Evolutionary conservation across 192 early-diverging fungal species (phyloP), one percentile per base, ranked within the genome.

Genomic region (Podila horticola): DNA sequence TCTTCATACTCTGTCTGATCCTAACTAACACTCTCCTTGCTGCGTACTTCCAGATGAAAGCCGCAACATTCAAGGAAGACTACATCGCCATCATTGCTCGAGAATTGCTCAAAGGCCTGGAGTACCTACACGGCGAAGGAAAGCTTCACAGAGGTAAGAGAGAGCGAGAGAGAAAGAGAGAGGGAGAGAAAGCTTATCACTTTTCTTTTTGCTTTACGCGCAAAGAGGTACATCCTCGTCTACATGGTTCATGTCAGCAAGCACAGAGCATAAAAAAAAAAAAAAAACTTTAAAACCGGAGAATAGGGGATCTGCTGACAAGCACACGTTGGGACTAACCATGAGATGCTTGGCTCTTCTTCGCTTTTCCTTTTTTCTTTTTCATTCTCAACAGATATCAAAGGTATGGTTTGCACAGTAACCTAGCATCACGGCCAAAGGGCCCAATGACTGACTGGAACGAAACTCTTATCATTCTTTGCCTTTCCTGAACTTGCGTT

Each of bases 1-100:
- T 29, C 22, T 50, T 26, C 26, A 13, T 58, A 34, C 19, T 15
- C 50, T 52, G 60, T 65, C 33, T 55, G n/a, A 64, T 31, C 12
- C 41, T 45, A 45, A 45, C 41, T 4, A 17, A 45, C 41, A 45
- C 38, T 12, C 38, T 41, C 38, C 38, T 41, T 12, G 4, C 38
- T 15, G 12, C 2, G 58, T 33, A 26, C 61, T 52, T 57, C 11
- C 74, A 95, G 93, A 93, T 98, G 92, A 94, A 94, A 70, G 84
- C 95, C 7, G 95, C 94, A 17, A 69, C 82, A 13, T 90, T 98
- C 72, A 86, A 86, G 71, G 97, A 98, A 79, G 88, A 90, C 19
- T 95, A 92, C 68, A 97, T 98, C 82, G 94, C 94, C 49, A 96
- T 97, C 58, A 94, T 99, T 60, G 69, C 97, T 62, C 88, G 93